Conservation (phyloP, 2,329 filamentous ascomycete species). For the Tympanopsis confertula region DNA sequence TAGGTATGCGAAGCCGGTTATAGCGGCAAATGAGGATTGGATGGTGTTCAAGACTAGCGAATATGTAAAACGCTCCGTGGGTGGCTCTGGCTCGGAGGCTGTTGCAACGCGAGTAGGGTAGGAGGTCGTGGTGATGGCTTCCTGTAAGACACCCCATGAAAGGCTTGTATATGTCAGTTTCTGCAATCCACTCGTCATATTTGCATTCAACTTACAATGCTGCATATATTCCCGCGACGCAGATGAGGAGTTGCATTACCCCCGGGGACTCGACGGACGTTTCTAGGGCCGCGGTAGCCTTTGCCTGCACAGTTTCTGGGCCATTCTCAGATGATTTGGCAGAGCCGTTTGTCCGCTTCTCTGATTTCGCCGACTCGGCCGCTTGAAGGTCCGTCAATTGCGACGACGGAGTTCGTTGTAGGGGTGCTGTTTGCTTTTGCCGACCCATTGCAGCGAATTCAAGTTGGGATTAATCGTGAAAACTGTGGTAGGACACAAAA, state of each 20-base stretch:
- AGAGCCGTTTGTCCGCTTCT: no score
- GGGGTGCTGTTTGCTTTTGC: conserved; percentile 29
- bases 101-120: conserved; percentile 36
- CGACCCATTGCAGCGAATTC: conserved; percentile 23
- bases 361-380: conserved; percentile 17
- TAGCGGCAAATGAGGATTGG: conserved; percentile 49
- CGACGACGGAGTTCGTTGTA: conserved; percentile 30
- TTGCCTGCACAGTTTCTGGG: conserved; percentile 6
- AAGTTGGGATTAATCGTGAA: conserved; percentile 1
- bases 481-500: conserved; percentile 4
- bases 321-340: no score
- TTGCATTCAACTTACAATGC: conserved; percentile 37
- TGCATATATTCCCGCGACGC: conserved; percentile 53
- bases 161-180: conserved; percentile 23
- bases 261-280: conserved; percentile 22
- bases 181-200: neutral
- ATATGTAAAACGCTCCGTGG: conserved; percentile 44
- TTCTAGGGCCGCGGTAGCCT: conserved; percentile 10
- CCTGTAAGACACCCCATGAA: conserved; percentile 54
- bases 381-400: conserved; percentile 23
- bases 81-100: conserved; percentile 18
- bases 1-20: conserved; percentile 48
- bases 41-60: conserved; percentile 55
- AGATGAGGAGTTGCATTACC: conserved; percentile 40
- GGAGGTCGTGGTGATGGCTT: conserved; percentile 52